Conservation (phyloP, 306 rosid species). For the Lablab purpureus region DNA sequence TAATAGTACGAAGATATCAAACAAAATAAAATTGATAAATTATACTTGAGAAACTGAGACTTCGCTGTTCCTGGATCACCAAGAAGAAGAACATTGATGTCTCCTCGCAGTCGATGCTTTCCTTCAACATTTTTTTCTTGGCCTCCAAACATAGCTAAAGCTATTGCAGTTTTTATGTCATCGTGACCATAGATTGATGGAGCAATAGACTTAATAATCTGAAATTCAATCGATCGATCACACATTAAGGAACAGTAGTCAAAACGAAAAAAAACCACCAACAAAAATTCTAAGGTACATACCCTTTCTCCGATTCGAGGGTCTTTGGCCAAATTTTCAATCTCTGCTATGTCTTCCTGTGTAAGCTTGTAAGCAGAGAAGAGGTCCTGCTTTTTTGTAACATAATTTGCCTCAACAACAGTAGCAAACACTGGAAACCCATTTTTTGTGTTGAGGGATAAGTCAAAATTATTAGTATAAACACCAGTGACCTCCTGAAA, state of each 20-base stretch:
- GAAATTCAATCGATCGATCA: conserved; percentile 45
- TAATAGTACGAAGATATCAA: conserved; percentile 1
- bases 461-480: conserved; percentile 92
- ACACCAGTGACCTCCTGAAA: conserved; percentile 97
- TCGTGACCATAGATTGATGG: conserved; percentile 98
- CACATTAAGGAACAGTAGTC: conserved; percentile 27
- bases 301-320: conserved; percentile 99
- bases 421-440: conserved; percentile 99
- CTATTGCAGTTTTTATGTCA: conserved; percentile 93
- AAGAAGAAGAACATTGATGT: conserved; percentile 91
- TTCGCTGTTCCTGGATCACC: conserved; percentile 99
- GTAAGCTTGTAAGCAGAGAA: conserved; percentile 97
- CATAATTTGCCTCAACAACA: conserved; percentile 94
- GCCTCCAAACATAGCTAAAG: conserved; percentile 99
- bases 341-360: conserved; percentile 92
- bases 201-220: conserved; percentile 93
- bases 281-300: conserved; percentile 42
- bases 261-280: not conserved
- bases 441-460: conserved; percentile 94
- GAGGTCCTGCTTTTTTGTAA: conserved; percentile 93
- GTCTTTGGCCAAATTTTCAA: conserved; percentile 81
- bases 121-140: conserved; percentile 94
- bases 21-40: conserved; percentile 29
- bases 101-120: conserved; percentile 89
- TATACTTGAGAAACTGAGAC: conserved; percentile 98